phyloP scores from a whole-genome alignment of 2,329 filamentous ascomycete species.

The Trichoderma sp. region DNA sequence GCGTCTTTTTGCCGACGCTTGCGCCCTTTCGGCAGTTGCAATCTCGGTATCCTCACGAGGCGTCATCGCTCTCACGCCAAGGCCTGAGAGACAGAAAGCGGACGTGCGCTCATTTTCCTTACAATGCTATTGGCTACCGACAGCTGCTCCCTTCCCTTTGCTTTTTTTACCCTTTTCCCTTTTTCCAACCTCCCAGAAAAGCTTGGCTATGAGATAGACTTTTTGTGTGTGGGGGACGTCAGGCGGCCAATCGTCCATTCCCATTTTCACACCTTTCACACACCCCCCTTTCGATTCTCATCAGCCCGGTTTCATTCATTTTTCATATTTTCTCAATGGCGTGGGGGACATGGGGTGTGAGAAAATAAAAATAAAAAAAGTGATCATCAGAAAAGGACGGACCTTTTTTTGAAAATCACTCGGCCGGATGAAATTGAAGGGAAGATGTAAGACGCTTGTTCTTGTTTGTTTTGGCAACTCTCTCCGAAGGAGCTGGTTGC shows the following conservation, averaged over 20 bases:
- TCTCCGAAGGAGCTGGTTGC: background rate
- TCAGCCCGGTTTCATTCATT: background rate
- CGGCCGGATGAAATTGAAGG: background rate
- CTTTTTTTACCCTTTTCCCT: background rate
- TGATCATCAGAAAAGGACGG: background rate
- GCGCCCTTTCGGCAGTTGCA: constrained; percentile 2
- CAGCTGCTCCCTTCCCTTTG: background rate
- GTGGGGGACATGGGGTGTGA: background rate
- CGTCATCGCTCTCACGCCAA: background rate
- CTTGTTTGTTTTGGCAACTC: background rate
- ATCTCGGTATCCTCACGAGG: background rate
- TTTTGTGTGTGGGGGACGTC: background rate
- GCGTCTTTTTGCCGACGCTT: background rate
- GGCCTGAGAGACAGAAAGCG: background rate
- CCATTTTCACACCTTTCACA: background rate
- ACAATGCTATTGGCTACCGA: background rate
- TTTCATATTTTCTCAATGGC: background rate
- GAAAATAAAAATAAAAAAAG: background rate
- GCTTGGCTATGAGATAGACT: constrained; percentile 12
- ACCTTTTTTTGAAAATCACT: background rate
- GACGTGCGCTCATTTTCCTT: background rate
- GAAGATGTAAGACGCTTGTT: background rate
- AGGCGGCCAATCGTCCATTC: background rate
- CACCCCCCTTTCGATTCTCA: background rate
- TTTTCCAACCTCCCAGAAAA: background rate